Base-by-base conservation (phyloP, 306 rosid genomes). In the Lathyrus oleraceus region DNA sequence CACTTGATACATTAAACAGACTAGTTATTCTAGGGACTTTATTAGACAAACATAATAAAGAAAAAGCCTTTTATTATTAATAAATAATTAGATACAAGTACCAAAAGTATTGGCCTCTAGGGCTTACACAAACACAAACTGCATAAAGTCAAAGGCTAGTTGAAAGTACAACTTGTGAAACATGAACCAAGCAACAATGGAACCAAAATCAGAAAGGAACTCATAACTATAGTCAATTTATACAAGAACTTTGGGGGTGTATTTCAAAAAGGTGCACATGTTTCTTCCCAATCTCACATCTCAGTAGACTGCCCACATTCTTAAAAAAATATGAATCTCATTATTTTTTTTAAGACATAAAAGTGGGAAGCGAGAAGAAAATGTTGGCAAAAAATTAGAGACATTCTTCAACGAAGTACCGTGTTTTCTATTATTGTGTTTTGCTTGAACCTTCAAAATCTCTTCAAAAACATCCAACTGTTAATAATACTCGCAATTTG, bases 381-480 rank as follows among this genome's bases (percentile, higher is more conserved):
- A 73, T 23, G 43, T n/a, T 73, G 51, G 8, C 28, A 51, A 21
- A 47, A 35, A 20, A 20, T 2, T 28, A 36, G 30, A 45, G 32
- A 45, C 52, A 45, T n/a, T 45, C 6, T 11, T 42, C 52, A n/a
- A 5, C 20, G 0, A 45, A n/a, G 20, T 45, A 45, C 52, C 8
- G 8, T 45, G 20, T n/a, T 45, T 5, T 40, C 27, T 65, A 44
- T 7, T 16, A 13, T 25, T 65, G 14, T 42, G 11, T 36, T 61
- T 30, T 65, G 32, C 21, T 47, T 66, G 44, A 49, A 49, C 61
- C 13, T 67, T 17, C 47, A 11, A 30, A 20, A 13, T 49, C 35
- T 52, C 40, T n/a, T 23, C 39, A 68, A 62, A 49, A 54, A n/a
- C 44, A 54, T 71, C 6, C 65, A 43, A 42, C 53, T 23, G 36